Percentiles rank a stretch among this genome's conserved stretches.
These are phyloP conservation scores for Sparassis latifolia DNA, from an alignment of 1,284 basidiomycete species.

Conservation along the genomic window DNA sequence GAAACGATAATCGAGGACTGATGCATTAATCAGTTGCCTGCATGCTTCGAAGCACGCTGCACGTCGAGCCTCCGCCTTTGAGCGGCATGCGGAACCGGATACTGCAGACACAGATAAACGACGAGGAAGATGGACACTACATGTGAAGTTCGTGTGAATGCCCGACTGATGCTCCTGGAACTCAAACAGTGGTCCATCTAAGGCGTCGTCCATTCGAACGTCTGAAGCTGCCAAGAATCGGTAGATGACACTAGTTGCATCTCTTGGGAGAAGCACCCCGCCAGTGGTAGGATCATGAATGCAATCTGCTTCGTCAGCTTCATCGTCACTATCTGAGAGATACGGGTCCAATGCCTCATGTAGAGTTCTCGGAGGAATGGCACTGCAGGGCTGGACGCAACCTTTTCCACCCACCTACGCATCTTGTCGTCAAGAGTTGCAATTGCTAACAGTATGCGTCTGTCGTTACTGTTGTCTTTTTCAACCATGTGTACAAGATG, in stretches of 20 bases:
- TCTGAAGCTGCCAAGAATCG: slow-evolving; percentile 7
- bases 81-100: slow-evolving; percentile 37
- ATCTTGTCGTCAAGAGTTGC: slow-evolving; percentile 23
- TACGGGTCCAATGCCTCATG: slow-evolving; percentile 35
- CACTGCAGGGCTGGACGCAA: slow-evolving; percentile 32
- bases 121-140: slow-evolving; percentile 42
- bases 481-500: slow-evolving; percentile 62
- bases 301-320: slow-evolving; percentile 26
- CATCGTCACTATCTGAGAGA: slow-evolving; percentile 42
- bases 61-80: slow-evolving; percentile 47
- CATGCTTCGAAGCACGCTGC: slow-evolving; percentile 27
- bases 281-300: slow-evolving; percentile 50
- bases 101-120: slow-evolving; percentile 33
- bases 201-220: slow-evolving; percentile 26
- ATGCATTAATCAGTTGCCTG: slow-evolving; percentile 34
- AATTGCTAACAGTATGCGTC: slow-evolving; percentile 35
- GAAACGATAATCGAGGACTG: slow-evolving; percentile 43
- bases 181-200: slow-evolving; percentile 34
- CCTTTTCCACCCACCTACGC: slow-evolving; percentile 40
- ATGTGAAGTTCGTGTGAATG: slow-evolving; percentile 23
- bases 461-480: slow-evolving; percentile 46
- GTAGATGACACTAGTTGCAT: slow-evolving; percentile 11
- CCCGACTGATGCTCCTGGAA: slow-evolving; percentile 26
- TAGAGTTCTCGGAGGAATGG: slow-evolving; percentile 40
- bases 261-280: not conserved